phyloP scores from a whole-genome alignment of 495 filamentous ascomycete species.

The Cercophora samala region DNA sequence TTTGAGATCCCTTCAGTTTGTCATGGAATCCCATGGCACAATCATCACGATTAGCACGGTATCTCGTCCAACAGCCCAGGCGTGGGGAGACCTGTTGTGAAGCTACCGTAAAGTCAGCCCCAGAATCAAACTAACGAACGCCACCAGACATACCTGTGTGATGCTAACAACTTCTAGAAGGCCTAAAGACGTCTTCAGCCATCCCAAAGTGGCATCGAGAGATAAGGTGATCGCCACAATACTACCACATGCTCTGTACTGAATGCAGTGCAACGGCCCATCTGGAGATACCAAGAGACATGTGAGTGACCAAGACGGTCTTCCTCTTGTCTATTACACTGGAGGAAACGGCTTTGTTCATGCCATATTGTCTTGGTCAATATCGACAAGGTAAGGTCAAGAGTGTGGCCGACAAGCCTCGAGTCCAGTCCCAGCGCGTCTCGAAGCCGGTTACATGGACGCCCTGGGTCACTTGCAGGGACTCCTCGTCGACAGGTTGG shows the following conservation, averaged over 20 bases:
- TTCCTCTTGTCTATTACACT: not conserved
- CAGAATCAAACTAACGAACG: constrained; percentile 8
- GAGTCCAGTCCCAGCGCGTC: not conserved
- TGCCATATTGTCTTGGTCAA: not conserved
- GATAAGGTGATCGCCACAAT: constrained; percentile 12
- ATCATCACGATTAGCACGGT: not conserved
- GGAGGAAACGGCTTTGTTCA: not conserved
- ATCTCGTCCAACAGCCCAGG: not conserved
- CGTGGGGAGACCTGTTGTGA: not conserved
- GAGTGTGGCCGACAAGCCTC: not conserved
- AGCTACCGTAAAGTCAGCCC: not conserved
- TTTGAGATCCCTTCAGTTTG: not conserved
- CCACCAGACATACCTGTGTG: not conserved
- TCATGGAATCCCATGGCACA: not conserved
- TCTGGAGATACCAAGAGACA: not conserved
- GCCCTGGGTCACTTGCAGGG: not conserved
- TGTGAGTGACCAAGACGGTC: not conserved
- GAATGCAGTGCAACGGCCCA: constrained; percentile 3
- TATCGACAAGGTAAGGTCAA: not conserved
- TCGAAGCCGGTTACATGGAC: not conserved
- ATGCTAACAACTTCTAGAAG: constrained; percentile 4
- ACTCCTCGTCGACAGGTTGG: not conserved
- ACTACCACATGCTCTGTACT: not conserved
- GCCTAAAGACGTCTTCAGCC: not conserved
- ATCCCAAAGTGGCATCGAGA: not conserved